phyloP scores from a whole-genome alignment of 2,329 filamentous ascomycete species.

The Parastagonospora avenae region DNA sequence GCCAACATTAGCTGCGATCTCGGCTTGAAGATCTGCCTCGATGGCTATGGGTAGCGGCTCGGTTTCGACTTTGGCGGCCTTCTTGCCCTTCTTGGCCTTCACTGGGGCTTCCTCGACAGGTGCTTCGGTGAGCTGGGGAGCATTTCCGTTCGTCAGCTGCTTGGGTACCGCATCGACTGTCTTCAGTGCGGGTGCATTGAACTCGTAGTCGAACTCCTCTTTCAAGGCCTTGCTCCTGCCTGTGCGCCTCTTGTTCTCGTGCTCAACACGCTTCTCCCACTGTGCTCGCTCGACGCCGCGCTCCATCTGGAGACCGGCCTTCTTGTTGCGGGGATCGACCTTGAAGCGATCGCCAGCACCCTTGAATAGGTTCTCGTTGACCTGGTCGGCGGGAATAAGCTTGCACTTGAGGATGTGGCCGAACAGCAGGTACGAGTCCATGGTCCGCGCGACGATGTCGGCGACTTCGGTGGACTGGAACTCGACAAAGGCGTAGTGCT shows the following conservation, averaged over 20 bases:
- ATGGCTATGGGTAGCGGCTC: constrained; percentile 10
- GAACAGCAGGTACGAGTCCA: constrained; percentile 97
- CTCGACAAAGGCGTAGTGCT: constrained; percentile 95
- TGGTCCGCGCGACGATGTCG: constrained; percentile 89
- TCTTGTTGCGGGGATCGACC: constrained; percentile 82
- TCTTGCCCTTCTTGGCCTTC: constrained; percentile 42
- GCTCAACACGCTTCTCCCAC: constrained; percentile 78
- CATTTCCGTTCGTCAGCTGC: constrained; percentile 31
- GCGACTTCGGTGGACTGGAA: constrained; percentile 80
- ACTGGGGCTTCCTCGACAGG: constrained; percentile 26
- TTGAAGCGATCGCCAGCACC: constrained; percentile 91
- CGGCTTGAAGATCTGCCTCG: constrained; percentile 17
- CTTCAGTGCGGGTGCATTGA: constrained; percentile 75
- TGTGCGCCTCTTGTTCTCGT: constrained; percentile 72
- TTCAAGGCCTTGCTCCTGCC: constrained; percentile 76
- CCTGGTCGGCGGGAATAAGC: constrained; percentile 73
- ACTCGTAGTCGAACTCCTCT: constrained; percentile 82
- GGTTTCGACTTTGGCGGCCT: constrained; percentile 21
- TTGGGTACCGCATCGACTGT: constrained; percentile 53
- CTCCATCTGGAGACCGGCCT: constrained; percentile 76
- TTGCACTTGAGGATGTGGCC: constrained; percentile 92
- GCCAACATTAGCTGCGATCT: constrained; percentile 11
- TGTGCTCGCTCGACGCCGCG: constrained; percentile 72
- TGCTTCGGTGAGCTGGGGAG: constrained; percentile 31
- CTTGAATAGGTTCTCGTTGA: constrained; percentile 85